These are phyloP conservation scores for Hibiscus tridactylites DNA, from an alignment of 345 rosid genomes.

Conservation along the genomic window DNA sequence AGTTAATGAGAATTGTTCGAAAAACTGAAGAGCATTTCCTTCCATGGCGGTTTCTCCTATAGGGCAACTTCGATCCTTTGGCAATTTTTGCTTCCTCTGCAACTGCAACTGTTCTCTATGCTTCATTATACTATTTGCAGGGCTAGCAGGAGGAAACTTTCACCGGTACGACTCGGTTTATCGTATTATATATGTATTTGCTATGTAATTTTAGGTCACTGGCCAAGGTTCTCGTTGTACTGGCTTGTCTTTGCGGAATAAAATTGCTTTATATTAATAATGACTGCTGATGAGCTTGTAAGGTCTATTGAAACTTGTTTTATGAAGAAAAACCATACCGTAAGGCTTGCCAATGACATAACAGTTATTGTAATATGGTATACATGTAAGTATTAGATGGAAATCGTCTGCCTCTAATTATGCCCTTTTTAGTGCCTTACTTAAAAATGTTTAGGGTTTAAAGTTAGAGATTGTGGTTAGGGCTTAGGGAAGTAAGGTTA, in stretches of 20 bases:
- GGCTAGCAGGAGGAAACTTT: constrained; percentile 13
- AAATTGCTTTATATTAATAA: background rate
- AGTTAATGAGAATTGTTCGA: background rate
- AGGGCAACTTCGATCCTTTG: constrained; percentile 67
- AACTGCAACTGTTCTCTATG: background rate
- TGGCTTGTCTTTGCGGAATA: background rate
- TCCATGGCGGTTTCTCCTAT: constrained; percentile 17
- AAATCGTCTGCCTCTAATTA: too few relatives aligned
- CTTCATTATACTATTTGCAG: constrained; percentile 5
- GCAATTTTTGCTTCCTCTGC: constrained; percentile 26
- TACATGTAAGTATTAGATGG: too few relatives aligned
- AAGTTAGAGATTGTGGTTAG: too few relatives aligned
- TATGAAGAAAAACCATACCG: too few relatives aligned
- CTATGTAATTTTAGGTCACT: background rate
- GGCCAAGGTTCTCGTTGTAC: background rate
- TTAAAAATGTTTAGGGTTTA: too few relatives aligned
- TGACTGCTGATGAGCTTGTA: too few relatives aligned
- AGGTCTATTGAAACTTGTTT: too few relatives aligned
- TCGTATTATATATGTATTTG: background rate
- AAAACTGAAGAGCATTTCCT: constrained; percentile 12
- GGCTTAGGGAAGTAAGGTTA: too few relatives aligned
- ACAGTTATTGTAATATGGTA: too few relatives aligned
- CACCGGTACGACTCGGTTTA: constrained; percentile 11
- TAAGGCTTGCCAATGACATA: too few relatives aligned
- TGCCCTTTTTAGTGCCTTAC: too few relatives aligned